These are phyloP conservation scores for Phaeophleospora eucalypticola DNA, from an alignment of 2,329 filamentous ascomycete species.

Conservation along the genomic window DNA sequence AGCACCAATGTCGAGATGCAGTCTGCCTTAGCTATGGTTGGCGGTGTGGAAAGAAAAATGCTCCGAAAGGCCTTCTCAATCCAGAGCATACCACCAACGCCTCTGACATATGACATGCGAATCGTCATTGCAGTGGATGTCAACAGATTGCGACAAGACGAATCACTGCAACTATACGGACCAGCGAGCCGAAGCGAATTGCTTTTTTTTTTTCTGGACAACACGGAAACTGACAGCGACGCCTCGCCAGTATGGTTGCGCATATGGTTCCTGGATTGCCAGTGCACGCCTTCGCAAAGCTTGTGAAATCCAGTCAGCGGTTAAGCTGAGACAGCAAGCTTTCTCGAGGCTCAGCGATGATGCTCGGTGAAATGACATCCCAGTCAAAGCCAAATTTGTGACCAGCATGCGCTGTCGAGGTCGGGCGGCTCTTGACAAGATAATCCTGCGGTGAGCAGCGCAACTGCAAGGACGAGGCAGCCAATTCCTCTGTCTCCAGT, in stretches of 20 bases:
- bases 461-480: background rate
- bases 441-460: background rate
- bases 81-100: too few species aligned
- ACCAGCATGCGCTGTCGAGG: background rate
- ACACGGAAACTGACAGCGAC: too few species aligned
- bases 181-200: too few species aligned
- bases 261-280: background rate
- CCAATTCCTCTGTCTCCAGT: background rate
- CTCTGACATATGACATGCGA: too few species aligned
- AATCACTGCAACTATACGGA: too few species aligned
- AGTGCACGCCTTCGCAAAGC: background rate
- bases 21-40: too few species aligned
- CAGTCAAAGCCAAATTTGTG: background rate
- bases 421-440: background rate
- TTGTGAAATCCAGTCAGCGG: background rate
- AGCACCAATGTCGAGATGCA: too few species aligned
- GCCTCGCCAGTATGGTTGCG: background rate
- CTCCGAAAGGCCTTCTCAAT: too few species aligned
- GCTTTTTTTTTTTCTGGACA: too few species aligned
- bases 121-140: too few species aligned
- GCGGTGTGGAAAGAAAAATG: too few species aligned
- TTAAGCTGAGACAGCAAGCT: background rate
- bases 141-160: too few species aligned
- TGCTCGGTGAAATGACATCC: slow-evolving; percentile 1
- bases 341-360: background rate